Conservation (phyloP, 352 stramenopile species). For the Phytophthora sansomeana region DNA sequence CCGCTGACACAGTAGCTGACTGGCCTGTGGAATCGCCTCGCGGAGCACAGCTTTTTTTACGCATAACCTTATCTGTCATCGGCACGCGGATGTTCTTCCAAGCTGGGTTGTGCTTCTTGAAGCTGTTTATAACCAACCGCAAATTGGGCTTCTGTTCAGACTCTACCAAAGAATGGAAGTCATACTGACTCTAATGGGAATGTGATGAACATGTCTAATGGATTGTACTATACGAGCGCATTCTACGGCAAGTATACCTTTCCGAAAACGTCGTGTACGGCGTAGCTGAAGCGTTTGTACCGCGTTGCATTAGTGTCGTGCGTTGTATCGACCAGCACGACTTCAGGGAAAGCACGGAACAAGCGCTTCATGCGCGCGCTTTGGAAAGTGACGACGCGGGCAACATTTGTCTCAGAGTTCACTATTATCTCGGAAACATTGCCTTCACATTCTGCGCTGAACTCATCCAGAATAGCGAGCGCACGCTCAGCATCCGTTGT, state of each 20-base stretch:
- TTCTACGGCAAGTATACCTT: not conserved
- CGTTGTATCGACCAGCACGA: not conserved
- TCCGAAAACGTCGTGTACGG: not conserved
- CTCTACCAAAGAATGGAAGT: too few relatives aligned
- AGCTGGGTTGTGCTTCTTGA: not conserved
- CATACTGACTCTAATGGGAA: not conserved
- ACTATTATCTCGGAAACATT: conserved; percentile 3
- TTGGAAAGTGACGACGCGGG: not conserved
- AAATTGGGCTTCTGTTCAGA: not conserved
- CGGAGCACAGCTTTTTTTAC: not conserved
- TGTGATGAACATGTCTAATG: not conserved
- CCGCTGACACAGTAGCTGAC: not conserved
- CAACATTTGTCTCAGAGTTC: not conserved
- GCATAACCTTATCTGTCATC: not conserved
- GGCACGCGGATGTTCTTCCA: not conserved
- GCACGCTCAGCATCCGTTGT: not conserved
- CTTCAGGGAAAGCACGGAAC: not conserved
- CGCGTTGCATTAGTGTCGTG: not conserved
- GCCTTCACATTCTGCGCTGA: not conserved
- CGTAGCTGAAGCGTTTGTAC: not conserved
- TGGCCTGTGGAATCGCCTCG: not conserved
- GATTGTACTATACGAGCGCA: too few relatives aligned
- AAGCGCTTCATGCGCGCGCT: not conserved
- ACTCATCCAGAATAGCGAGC: not conserved
- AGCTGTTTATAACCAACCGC: not conserved